Evolutionary conservation across 83 land plant genomes (phyloP).

Genomic region (Diphasiastrum complanatum): DNA sequence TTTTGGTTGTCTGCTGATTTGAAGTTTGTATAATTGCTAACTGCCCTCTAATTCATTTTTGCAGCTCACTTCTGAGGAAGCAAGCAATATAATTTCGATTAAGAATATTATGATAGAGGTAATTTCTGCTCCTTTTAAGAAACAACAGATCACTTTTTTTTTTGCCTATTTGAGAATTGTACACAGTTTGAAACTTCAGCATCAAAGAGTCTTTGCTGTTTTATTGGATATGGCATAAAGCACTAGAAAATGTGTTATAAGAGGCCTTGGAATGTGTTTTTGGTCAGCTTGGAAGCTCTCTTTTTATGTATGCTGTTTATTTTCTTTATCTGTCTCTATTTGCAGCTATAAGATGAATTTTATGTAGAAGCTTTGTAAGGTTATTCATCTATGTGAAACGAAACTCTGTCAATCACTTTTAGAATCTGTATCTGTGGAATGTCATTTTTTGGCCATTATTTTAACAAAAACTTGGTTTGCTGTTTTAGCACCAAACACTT

Average conservation of each 20-base stretch:
- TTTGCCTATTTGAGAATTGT: no score
- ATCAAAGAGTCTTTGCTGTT: no score
- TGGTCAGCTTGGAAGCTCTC: no score
- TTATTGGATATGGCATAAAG: neutral
- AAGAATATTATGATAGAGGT: conserved; percentile 62
- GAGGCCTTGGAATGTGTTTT: neutral
- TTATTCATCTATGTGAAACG: no score
- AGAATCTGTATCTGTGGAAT: no score
- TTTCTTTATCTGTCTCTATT: neutral
- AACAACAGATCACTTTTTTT: no score
- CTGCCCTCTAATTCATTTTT: neutral
- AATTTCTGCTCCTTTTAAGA: neutral
- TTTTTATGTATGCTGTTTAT: neutral
- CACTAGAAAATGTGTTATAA: neutral
- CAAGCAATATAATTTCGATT: conserved; percentile 44
- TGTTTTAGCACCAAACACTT: neutral
- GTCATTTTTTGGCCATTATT: no score
- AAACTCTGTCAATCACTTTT: no score
- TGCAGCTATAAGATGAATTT: no score
- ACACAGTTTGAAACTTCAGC: no score
- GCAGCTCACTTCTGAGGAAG: conserved; percentile 65
- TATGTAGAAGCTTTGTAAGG: no score
- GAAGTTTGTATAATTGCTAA: conserved; percentile 3
- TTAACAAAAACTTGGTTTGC: no score
- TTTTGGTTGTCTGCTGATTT: neutral